phyloP scores from a whole-genome alignment of 2,329 filamentous ascomycete species.

The Colletotrichum sp. region DNA sequence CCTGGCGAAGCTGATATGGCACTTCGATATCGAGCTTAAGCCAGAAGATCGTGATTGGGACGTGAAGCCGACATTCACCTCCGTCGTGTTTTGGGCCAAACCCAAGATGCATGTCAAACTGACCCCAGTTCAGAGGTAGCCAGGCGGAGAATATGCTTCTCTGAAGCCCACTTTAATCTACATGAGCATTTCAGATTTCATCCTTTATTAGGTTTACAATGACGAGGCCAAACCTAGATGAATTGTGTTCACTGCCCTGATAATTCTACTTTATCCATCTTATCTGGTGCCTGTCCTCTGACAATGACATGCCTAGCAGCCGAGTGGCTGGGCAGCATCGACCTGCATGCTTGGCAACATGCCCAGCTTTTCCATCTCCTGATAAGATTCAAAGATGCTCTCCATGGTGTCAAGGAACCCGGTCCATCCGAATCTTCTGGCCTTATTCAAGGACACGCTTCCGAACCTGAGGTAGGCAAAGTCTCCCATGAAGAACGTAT shows the following conservation, averaged over 20 bases:
- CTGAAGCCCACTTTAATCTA: not conserved
- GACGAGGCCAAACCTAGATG: rapidly evolving
- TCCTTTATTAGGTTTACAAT: not conserved
- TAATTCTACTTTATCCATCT: rapidly evolving
- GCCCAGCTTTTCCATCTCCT: not conserved
- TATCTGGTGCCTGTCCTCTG: not conserved
- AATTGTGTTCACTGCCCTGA: not conserved
- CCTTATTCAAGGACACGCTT: not conserved
- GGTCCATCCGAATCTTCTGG: not conserved
- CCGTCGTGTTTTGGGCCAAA: not conserved
- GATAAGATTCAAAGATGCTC: not conserved
- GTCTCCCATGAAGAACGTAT: not conserved
- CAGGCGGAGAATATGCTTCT: not conserved
- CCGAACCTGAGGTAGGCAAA: not conserved
- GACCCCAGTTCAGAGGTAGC: not conserved
- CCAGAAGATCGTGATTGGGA: slow-evolving; percentile 24
- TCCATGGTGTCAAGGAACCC: slow-evolving; percentile 4
- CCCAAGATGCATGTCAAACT: not conserved
- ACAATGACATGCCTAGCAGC: not conserved
- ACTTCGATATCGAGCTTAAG: slow-evolving; percentile 49
- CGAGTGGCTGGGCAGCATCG: not conserved
- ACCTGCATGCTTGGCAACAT: not conserved
- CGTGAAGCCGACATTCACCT: not conserved
- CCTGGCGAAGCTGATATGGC: slow-evolving; percentile 49
- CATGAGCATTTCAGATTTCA: not conserved